Percentiles rank a stretch among this genome's conserved stretches.
phyloP scores from a whole-genome alignment of 768 basidiomycete genomes.

The Tricholoma saponaceum region DNA sequence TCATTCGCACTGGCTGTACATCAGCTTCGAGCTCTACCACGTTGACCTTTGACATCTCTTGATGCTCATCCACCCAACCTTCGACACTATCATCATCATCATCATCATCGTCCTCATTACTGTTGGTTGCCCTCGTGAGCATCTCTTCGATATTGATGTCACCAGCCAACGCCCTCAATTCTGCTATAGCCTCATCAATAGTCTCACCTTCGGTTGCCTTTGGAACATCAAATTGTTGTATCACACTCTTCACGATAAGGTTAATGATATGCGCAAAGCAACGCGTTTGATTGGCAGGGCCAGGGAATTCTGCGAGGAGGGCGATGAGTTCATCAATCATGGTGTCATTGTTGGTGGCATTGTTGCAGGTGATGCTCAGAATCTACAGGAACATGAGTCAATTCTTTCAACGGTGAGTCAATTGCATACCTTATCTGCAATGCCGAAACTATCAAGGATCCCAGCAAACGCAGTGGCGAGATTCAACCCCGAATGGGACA shows the following conservation, averaged over 20 bases:
- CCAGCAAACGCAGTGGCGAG: slow-evolving; percentile 29
- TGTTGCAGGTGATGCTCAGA: slow-evolving; percentile 31
- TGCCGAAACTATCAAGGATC: slow-evolving; percentile 27
- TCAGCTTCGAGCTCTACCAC: slow-evolving; percentile 4
- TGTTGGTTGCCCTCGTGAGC: background rate
- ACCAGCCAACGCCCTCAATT: no score
- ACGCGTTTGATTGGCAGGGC: slow-evolving; percentile 18
- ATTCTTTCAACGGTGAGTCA: no score
- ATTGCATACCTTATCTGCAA: slow-evolving; percentile 6
- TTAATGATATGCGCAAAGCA: slow-evolving; percentile 38
- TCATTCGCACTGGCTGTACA: slow-evolving; percentile 14
- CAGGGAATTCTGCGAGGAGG: slow-evolving; percentile 17
- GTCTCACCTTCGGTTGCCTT: slow-evolving; percentile 14
- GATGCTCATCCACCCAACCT: slow-evolving; percentile 10
- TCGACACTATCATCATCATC: slow-evolving; percentile 17
- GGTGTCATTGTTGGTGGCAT: slow-evolving; percentile 29
- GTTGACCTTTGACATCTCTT: no score
- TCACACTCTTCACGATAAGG: no score
- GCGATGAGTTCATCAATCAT: slow-evolving; percentile 27
- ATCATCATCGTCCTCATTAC: slow-evolving; percentile 10
- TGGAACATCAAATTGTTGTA: no score
- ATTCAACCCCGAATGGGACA: slow-evolving; percentile 30
- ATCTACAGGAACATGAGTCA: slow-evolving; percentile 15
- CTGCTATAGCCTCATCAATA: background rate
- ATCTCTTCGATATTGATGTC: background rate